Percentiles rank a stretch among this genome's conserved stretches.
These are phyloP conservation scores for Penicillium silybi DNA, from an alignment of 495 filamentous ascomycete genomes.

Conservation along the genomic window DNA sequence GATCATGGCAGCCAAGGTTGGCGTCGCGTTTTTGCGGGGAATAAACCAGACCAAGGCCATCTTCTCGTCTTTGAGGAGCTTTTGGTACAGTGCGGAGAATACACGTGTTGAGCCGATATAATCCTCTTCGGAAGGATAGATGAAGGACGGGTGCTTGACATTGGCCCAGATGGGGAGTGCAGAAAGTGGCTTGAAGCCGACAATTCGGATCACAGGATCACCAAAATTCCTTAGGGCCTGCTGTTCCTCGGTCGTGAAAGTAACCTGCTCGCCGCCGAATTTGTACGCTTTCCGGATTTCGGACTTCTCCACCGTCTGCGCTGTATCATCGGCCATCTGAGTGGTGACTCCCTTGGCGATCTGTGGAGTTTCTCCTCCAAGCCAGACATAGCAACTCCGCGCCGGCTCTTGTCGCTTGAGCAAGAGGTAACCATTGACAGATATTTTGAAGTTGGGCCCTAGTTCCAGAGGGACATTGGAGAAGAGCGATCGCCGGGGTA, in stretches of 20 bases:
- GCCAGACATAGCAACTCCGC: constrained; percentile 78
- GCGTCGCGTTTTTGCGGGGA: constrained; percentile 70
- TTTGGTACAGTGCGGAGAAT: constrained; percentile 87
- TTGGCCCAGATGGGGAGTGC: constrained; percentile 82
- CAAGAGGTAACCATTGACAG: constrained; percentile 87
- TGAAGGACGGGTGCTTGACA: constrained; percentile 78
- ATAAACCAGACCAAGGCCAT: constrained; percentile 89
- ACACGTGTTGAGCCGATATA: constrained; percentile 88
- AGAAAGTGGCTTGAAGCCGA: constrained; percentile 85
- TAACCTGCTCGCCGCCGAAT: constrained; percentile 85
- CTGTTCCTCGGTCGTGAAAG: constrained; percentile 80
- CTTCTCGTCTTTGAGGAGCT: constrained; percentile 71
- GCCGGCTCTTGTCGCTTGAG: constrained; percentile 77
- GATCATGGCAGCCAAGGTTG: constrained; percentile 74
- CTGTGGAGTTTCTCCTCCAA: constrained; percentile 76
- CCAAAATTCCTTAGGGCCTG: constrained; percentile 73
- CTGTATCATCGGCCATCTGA: constrained; percentile 69
- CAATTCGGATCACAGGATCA: constrained; percentile 76
- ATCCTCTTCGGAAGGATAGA: constrained; percentile 90
- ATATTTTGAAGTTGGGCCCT: constrained; percentile 77
- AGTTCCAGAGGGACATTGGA: constrained; percentile 81
- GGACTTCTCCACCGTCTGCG: constrained; percentile 67
- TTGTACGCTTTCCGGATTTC: constrained; percentile 93
- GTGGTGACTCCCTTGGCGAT: constrained; percentile 71
- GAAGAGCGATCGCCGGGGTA: constrained; percentile 83